A percentile compares a stretch with the other conserved stretches of the same genome.
phyloP scores from a whole-genome alignment of 805 yeast species.

The Kuraishia cidri region DNA sequence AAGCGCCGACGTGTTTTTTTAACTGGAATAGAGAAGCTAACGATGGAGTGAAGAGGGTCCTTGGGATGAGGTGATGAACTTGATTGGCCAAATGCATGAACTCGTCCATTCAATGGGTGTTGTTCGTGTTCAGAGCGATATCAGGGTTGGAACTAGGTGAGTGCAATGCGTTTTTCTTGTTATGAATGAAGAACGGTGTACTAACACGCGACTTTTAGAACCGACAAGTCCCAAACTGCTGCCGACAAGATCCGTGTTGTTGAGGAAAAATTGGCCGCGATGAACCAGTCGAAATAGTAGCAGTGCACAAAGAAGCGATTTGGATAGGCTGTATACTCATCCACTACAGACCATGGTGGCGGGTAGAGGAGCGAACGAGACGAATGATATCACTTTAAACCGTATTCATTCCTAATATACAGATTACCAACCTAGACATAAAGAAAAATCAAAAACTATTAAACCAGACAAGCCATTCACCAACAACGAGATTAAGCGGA shows the following conservation, averaged over 20 bases:
- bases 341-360: not conserved
- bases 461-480: slow-evolving; percentile 40
- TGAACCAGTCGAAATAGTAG: no score
- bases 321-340: no score
- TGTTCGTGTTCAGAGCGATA: slow-evolving; percentile 76
- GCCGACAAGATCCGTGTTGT: slow-evolving; percentile 66
- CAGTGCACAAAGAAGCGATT: no score
- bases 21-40: slow-evolving; percentile 1
- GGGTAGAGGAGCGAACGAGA: not conserved
- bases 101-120: slow-evolving; percentile 64
- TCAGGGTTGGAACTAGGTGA: slow-evolving; percentile 68
- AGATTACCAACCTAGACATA: not conserved
- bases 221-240: slow-evolving; percentile 65
- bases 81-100: slow-evolving; percentile 74
- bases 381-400: not conserved
- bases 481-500: slow-evolving; percentile 40
- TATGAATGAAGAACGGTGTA: not conserved
- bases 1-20: not conserved
- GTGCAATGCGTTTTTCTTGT: slow-evolving; percentile 11
- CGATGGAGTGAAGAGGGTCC: slow-evolving; percentile 53
- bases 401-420: slow-evolving; percentile 3
- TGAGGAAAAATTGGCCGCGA: slow-evolving; percentile 33
- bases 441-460: not conserved
- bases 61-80: slow-evolving; percentile 80
- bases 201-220: slow-evolving; percentile 28